Base-by-base conservation (phyloP, 1,139 yeast species). In the Yamadazyma spencermartinsiae region DNA sequence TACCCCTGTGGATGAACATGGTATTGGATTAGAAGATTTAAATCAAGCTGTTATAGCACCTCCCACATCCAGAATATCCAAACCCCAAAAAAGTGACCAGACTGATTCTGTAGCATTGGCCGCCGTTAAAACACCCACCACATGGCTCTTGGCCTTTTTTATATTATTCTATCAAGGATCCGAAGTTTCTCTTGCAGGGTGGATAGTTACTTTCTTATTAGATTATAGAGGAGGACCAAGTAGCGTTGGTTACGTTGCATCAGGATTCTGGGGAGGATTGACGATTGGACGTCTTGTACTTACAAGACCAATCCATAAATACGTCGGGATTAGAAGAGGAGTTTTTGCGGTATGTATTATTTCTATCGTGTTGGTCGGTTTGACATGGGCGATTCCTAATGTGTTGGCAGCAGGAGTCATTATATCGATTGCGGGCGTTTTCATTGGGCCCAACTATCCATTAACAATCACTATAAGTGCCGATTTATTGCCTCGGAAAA, bases 221-320 rank as follows among this genome's bases (percentile, higher is more conserved):
- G 76, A 74, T 36, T 78, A 77, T 48, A 67, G 87, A 33, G 63
- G 67, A 33, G 84, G 81, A 1, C 57, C 63, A 36, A 52, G 61
- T 3, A 58, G 72, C 3, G 72, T 74, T 39, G 87, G 88, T 14
- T 82, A 80, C 51, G 82, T 81, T 21, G 76, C 85, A 2, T 77
- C 87, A 7, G 88, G 88, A 0, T 81, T 76, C 49, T 83, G 88
- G 89, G 79, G 73, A 10, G 90, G 89, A 5, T 61, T 83, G 26
- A 80, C 87, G 0, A 27, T 79, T 3, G 88, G 88, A 1, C 57
- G 89, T 37, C 59, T 82, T 20, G 44, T 68, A 5, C 59, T 80
- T 20, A 72, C 79, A 2, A 54, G 68, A 16, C 60, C 63, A 1
- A 48, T 72, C 10, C 74, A 74, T 44, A 61, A 60, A 20, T 46